Evolutionary conservation across 2,329 filamentous ascomycete species (phyloP), one percentile per base, ranked within the genome.

Genomic region (Diaporthe destruens): DNA sequence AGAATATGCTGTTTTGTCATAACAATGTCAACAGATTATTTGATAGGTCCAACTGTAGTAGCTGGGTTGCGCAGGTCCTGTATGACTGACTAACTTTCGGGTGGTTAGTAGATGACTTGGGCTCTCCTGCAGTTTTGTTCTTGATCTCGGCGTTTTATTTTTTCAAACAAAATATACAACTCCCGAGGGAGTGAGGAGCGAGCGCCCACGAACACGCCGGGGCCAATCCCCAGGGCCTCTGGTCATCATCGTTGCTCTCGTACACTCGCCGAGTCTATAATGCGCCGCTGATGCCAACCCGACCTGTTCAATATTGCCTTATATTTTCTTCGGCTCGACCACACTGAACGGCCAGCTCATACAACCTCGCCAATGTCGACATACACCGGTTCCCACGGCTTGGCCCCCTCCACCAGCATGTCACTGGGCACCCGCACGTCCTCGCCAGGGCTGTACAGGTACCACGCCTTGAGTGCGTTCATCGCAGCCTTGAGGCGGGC

Each of bases 391-490:
- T 88, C 88, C 91, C 91, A 94, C 6, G 88, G 85, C 78, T 84
- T 84, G 55, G 90, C 89, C 59, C 85, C 87, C 75, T 89, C 85
- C 69, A 87, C 85, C 76, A 93, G 87, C 85, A 89, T 92, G 75
- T 93, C 91, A 80, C 92, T 94, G 32, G 92, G 92, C 74, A 94
- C 86, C 72, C 88, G 87, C 65, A 90, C 88, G 75, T 89, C 84
- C 77, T 86, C 84, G 71, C 88, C 86, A 36, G 96, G 96, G 81
- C 92, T 95, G 85, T 99, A 99, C 69, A 99, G 86, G 83, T 99
- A 99, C 96, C 96, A 99, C 7, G 92, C 88, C 87, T 98, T 97
- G 79, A 99, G 86, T 23, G 95, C 92, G 75, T 93, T 92, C 79
- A 97, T 95, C 49, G 94, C 91, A 25, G 96, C 96, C 81, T 94